Evolutionary conservation across 202 grass and related monocot species (phyloP).

Genomic region (Carex arenaria): DNA sequence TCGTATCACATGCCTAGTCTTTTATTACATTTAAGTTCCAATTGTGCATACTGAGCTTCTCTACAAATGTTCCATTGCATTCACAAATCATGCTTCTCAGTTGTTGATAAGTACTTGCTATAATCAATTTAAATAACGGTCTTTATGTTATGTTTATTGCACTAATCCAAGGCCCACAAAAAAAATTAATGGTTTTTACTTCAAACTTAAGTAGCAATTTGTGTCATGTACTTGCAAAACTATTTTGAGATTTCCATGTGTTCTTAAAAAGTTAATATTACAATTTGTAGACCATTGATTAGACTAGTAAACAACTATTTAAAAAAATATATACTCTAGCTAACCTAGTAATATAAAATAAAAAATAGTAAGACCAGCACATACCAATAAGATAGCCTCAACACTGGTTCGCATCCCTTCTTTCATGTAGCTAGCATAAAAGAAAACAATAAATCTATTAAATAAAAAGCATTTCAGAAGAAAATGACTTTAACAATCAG

Average conservation of each 20-base stretch:
- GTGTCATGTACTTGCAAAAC: background rate
- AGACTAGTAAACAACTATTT: background rate
- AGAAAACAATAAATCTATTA: conserved; percentile 17
- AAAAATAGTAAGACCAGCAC: background rate
- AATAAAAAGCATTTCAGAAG: background rate
- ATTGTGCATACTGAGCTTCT: background rate
- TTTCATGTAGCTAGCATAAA: conserved; percentile 86
- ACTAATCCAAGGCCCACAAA: background rate
- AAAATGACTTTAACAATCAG: background rate
- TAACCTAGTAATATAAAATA: background rate
- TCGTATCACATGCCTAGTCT: background rate
- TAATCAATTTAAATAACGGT: background rate
- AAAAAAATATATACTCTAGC: background rate
- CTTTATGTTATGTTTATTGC: background rate
- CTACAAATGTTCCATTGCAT: background rate
- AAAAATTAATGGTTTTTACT: background rate
- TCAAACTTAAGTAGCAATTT: background rate
- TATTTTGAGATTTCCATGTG: background rate
- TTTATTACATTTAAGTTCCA: background rate
- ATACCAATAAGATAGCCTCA: conserved; percentile 89
- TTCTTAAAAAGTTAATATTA: background rate
- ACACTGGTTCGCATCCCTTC: conserved; percentile 98
- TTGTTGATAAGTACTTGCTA: background rate
- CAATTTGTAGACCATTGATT: background rate
- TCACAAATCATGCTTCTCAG: background rate